Conservation (phyloP, 345 rosid species). For the Eucalyptus microcorys region DNA sequence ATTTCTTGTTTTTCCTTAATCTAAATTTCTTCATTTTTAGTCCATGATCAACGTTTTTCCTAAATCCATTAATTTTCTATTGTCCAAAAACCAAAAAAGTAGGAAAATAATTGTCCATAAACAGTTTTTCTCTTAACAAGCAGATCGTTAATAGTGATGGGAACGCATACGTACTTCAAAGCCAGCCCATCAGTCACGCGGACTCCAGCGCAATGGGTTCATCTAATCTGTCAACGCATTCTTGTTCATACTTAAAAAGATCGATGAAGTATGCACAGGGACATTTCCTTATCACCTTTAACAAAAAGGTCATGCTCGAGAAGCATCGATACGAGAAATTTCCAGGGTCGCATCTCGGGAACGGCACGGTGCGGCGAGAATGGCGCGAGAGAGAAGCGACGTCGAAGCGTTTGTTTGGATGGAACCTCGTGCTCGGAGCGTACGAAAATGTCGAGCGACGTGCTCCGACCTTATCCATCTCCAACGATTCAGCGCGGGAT, state of each 20-base stretch:
- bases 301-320: background rate
- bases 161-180: background rate
- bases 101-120: background rate
- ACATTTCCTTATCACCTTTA: background rate
- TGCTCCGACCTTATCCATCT: background rate
- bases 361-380: background rate
- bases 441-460: background rate
- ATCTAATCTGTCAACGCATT: background rate
- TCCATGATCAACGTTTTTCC: background rate
- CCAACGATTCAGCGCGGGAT: background rate
- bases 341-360: background rate
- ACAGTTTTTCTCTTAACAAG: background rate
- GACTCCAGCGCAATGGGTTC: background rate
- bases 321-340: background rate
- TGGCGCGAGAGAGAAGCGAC: background rate
- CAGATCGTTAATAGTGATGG: background rate
- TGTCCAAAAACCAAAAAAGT: background rate
- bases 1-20: background rate
- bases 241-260: background rate
- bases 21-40: background rate
- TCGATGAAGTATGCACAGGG: background rate
- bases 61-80: background rate
- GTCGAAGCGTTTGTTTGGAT: background rate
- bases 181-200: background rate
- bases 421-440: background rate